Base-by-base conservation (phyloP, 768 basidiomycete species). In the Russula compacta region DNA sequence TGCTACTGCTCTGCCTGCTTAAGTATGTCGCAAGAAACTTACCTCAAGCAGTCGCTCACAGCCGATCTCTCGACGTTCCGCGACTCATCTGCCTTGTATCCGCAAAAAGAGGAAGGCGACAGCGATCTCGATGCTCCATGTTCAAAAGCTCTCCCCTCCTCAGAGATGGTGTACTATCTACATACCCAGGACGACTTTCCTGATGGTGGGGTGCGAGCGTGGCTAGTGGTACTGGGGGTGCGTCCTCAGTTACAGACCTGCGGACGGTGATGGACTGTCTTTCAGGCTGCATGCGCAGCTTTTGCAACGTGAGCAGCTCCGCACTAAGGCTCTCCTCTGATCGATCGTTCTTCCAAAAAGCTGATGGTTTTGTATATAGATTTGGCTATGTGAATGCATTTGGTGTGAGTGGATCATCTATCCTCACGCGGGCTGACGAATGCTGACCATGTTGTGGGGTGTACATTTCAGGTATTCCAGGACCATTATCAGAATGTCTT, bases 371-470 rank as follows among this genome's bases (percentile, higher is more conserved):
- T 14, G 17, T 9, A 29, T 24, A 54, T 33, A 81, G 80, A 9
- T 84, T 87, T 70, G 88, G 88, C 29, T 83, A 83, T 61, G 81
- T 87, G 4, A 89, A 87, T 65, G 79, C 84, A 0, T 88, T 86
- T 85, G 87, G 88, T 52, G 87, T 85, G 67, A 72, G 81, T 76
- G n/a, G 32, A 32, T 9, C 29, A 15, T 14, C 2, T 29, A 29
- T 54, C 44, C 52, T 29, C 15, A 5, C 24, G 4, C 8, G 3
- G 3, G 42, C 43, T n/a, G 15, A 9, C 6, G 48, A 29, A 39
- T 24, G 14, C 48, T 24, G 21, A 62, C 57, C 1, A 33, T 66
- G 17, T 12, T 64, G 44, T 36, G 24, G 24, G 10, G 10, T 50
- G n/a, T 53, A 0, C 24, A 50, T 32, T 33, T 17, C 54, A 89